Conservation (phyloP, 2,329 filamentous ascomycete genomes). For the Venturia asperata region DNA sequence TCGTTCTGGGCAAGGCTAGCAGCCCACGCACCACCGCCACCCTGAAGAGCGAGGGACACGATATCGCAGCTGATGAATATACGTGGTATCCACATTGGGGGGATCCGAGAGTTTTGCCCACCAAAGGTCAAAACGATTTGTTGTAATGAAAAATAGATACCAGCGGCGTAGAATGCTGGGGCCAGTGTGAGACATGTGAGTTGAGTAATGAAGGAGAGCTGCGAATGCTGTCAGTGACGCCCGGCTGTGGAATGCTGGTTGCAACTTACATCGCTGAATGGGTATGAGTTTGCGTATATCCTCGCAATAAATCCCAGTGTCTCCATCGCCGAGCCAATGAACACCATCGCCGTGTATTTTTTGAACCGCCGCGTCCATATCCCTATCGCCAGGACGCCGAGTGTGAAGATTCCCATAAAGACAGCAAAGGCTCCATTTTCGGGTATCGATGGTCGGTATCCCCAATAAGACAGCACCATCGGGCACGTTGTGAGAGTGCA, state of each 20-base stretch:
- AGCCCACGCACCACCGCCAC: conserved; percentile 39
- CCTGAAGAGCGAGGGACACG: conserved; percentile 40
- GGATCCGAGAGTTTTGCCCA: conserved; percentile 36
- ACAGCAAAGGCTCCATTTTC: conserved; percentile 36
- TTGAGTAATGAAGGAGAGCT: conserved; percentile 54
- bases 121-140: conserved; percentile 36
- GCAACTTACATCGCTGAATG: conserved; percentile 25
- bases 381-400: conserved; percentile 9
- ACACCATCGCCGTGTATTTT: conserved; percentile 19
- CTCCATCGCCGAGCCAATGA: conserved; percentile 18
- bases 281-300: conserved; percentile 19
- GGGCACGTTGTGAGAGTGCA: conserved; percentile 24
- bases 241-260: neutral
- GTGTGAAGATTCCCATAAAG: conserved; percentile 29
- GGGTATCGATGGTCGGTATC: conserved; percentile 34
- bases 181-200: conserved; percentile 55
- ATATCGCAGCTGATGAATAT: conserved; percentile 47
- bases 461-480: conserved; percentile 34
- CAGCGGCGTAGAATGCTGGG: conserved; percentile 53
- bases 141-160: conserved; percentile 58
- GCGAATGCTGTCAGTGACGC: conserved; percentile 26
- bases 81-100: conserved; percentile 41
- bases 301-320: conserved; percentile 18
- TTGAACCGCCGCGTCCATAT: conserved; percentile 17
- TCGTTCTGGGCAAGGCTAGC: conserved; percentile 25